Evolutionary conservation across 1,139 yeast species (phyloP), one percentile per base, ranked within the genome.

Genomic region (Eremothecium coryli): DNA sequence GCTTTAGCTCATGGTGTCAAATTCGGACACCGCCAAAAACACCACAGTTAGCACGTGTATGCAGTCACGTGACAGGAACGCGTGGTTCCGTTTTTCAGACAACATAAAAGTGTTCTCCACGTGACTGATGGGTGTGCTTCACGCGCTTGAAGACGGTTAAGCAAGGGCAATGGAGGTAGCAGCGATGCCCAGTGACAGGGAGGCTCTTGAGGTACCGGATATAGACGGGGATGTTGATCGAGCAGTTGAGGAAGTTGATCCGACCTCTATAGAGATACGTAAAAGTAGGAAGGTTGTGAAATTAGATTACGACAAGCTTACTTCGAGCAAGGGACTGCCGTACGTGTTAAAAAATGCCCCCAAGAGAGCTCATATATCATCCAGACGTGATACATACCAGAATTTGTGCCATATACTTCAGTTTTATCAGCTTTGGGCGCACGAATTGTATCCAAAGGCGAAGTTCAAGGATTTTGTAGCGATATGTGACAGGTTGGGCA

Each of bases 361-460:
- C 33, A 54, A 52, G 13, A 59, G 65, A 32, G 53, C 72, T 18
- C 54, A 55, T 36, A 74, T 70, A 39, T 62, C 60, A 26, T 60
- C 64, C 6, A 52, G 68, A 29, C 56, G 64, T 5, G 43, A 45
- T 18, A 50, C 59, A 10, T 53, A 62, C 37, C 64, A 65, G 13
- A 75, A 73, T 43, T 49, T 73, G 35, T 53, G 62, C 6, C 59
- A 62, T 29, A 62, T 84, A 2, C 59, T 82, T 18, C 75, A 71
- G 41, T 74, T 73, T 48, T 84, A 82, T 57, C 93, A 82, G 56
- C 56, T 84, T 21, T 84, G 95, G 95, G 86, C 88, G 18, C 94
- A 84, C 54, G 71, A 76, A 4, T 52, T 84, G 34, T 84, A 71
- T 47, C 93, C 95, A 8, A 77, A 76, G 55, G 86, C 93, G 2